Percentiles rank a stretch among this genome's conserved stretches.
phyloP scores from a whole-genome alignment of 768 basidiomycete species.

The Suillus placidus region DNA sequence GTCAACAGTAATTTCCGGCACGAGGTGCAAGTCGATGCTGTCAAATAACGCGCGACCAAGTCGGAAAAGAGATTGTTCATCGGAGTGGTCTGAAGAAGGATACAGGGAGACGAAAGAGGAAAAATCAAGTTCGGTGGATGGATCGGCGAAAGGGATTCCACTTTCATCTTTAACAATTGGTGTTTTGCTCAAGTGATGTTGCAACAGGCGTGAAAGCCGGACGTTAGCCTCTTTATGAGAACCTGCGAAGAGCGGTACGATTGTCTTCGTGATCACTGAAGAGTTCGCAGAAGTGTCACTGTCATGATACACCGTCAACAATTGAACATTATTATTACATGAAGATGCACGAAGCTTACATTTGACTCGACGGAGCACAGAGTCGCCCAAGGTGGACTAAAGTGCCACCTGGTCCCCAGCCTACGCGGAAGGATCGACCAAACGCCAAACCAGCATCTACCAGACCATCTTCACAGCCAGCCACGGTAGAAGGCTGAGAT shows the following conservation, averaged over 20 bases:
- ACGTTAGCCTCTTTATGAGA: slow-evolving; percentile 36
- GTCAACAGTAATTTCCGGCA: slow-evolving; percentile 54
- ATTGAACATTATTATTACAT: slow-evolving; percentile 12
- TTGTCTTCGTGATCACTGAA: slow-evolving; percentile 57
- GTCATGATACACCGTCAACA: slow-evolving; percentile 4
- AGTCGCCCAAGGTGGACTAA: slow-evolving; percentile 78
- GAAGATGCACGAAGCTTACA: slow-evolving; percentile 46
- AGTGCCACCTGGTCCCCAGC: slow-evolving; percentile 84
- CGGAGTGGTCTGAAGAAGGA: slow-evolving; percentile 66
- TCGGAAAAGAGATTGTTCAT: slow-evolving; percentile 83
- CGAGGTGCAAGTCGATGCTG: slow-evolving; percentile 67
- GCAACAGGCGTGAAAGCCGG: slow-evolving; percentile 64
- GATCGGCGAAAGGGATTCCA: slow-evolving; percentile 69
- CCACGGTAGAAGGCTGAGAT: slow-evolving; percentile 64
- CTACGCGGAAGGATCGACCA: slow-evolving; percentile 86
- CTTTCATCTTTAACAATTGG: slow-evolving; percentile 71
- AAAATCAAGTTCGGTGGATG: slow-evolving; percentile 69
- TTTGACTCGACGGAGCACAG: slow-evolving; percentile 54
- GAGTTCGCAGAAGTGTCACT: slow-evolving; percentile 64
- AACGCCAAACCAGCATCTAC: slow-evolving; percentile 84
- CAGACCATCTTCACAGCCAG: slow-evolving; percentile 63
- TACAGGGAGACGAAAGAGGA: slow-evolving; percentile 76
- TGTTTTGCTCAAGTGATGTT: slow-evolving; percentile 76
- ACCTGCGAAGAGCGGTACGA: slow-evolving; percentile 44
- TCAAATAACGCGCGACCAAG: slow-evolving; percentile 91